Percentiles rank a stretch among this genome's conserved stretches.
phyloP scores from a whole-genome alignment of 345 rosid genomes.

The Linum usitatissimum region DNA sequence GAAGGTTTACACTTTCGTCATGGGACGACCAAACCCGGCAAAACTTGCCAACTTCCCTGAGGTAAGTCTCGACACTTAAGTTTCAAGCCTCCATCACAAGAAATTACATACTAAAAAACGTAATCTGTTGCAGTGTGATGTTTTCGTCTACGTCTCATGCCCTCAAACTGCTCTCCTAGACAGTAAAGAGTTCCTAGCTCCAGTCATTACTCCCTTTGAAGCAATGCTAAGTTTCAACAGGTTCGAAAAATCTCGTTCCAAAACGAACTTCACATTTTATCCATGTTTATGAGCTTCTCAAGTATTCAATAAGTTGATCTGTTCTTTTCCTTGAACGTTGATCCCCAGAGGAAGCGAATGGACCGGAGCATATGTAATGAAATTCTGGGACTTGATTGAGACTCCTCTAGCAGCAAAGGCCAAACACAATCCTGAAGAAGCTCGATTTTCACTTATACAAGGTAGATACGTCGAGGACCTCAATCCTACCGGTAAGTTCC shows the following conservation, averaged over 20 bases:
- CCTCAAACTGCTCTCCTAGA: slow-evolving; percentile 88
- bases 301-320: slow-evolving; percentile 3
- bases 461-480: slow-evolving; percentile 75
- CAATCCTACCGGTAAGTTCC: slow-evolving; percentile 31
- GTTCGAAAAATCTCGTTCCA: slow-evolving; percentile 16
- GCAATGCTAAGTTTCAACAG: slow-evolving; percentile 82
- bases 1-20: slow-evolving; percentile 73
- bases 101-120: too few species aligned
- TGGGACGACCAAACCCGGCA: slow-evolving; percentile 93
- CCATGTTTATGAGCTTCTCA: slow-evolving; percentile 3
- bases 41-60: slow-evolving; percentile 96
- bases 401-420: slow-evolving; percentile 30
- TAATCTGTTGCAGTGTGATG: slow-evolving; percentile 43
- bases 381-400: slow-evolving; percentile 56
- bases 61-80: slow-evolving; percentile 27
- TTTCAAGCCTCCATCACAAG: too few species aligned
- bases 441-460: slow-evolving; percentile 70
- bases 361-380: slow-evolving; percentile 83
- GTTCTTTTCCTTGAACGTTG: slow-evolving; percentile 4
- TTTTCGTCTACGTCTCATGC: slow-evolving; percentile 75
- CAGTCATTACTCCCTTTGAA: slow-evolving; percentile 88
- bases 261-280: neutral
- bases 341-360: slow-evolving; percentile 64
- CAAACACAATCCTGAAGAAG: slow-evolving; percentile 49
- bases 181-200: slow-evolving; percentile 84